A percentile compares a stretch with the other conserved stretches of the same genome.
phyloP scores from a whole-genome alignment of 208 protist species.

The Trypanosoma lewisi region DNA sequence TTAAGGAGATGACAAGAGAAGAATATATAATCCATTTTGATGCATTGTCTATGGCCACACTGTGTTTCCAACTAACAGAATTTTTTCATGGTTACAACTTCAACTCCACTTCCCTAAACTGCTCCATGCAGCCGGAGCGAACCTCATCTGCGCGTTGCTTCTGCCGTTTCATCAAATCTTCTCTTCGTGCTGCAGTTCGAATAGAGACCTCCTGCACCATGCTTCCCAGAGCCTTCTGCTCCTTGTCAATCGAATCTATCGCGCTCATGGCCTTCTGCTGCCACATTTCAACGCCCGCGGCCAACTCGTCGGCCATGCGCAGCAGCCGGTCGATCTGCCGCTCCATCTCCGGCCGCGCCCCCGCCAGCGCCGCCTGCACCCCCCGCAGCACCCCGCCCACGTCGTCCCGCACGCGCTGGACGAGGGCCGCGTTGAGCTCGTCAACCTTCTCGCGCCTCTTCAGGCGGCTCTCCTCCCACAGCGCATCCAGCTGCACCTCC shows the following conservation, averaged over 20 bases:
- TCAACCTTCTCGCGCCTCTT: constrained; percentile 19
- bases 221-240: constrained; percentile 60
- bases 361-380: constrained; percentile 38
- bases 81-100: constrained; percentile 11
- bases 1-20: not conserved
- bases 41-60: not conserved
- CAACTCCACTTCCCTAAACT: constrained; percentile 26
- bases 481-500: constrained; percentile 51
- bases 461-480: constrained; percentile 34
- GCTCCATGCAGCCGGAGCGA: constrained; percentile 36
- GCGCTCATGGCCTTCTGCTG: constrained; percentile 66
- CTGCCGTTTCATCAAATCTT: constrained; percentile 53
- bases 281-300: constrained; percentile 75
- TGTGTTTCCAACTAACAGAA: not conserved
- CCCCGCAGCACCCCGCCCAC: constrained; percentile 35
- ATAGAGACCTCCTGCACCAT: constrained; percentile 66
- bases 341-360: constrained; percentile 61
- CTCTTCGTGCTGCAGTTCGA: constrained; percentile 34
- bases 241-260: constrained; percentile 70
- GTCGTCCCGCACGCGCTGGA: constrained; percentile 43
- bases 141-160: constrained; percentile 45
- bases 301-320: constrained; percentile 63
- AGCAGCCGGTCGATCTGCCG: constrained; percentile 59
- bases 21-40: not conserved
- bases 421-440: constrained; percentile 26